These are phyloP conservation scores for Alternaria gansuensis DNA, from an alignment of 2,329 filamentous ascomycete species.

Conservation along the genomic window DNA sequence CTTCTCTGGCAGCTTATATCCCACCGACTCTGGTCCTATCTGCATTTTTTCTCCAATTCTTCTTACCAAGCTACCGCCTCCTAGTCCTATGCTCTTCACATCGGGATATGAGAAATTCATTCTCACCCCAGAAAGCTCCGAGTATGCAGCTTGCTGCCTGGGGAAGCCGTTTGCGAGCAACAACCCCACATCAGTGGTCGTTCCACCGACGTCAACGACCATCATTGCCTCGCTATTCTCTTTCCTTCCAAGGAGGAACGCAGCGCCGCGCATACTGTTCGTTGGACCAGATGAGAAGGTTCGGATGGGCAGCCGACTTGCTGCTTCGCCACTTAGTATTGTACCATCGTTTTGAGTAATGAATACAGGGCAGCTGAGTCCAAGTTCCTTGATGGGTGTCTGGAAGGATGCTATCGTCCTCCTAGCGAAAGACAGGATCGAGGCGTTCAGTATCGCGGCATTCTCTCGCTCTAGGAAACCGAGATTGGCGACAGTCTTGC, in stretches of 20 bases:
- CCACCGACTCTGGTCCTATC: constrained; percentile 70
- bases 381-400: constrained; percentile 56
- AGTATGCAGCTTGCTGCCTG: constrained; percentile 69
- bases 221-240: constrained; percentile 60
- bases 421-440: constrained; percentile 58
- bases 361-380: constrained; percentile 59
- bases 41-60: constrained; percentile 52
- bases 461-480: constrained; percentile 63
- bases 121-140: constrained; percentile 68
- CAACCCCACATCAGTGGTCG: constrained; percentile 70
- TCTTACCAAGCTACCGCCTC: constrained; percentile 66
- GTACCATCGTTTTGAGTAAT: constrained; percentile 64
- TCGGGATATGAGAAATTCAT: constrained; percentile 67
- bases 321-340: constrained; percentile 58
- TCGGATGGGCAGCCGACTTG: constrained; percentile 59
- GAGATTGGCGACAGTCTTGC: constrained; percentile 61
- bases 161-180: constrained; percentile 70
- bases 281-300: constrained; percentile 63
- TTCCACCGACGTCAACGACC: constrained; percentile 73
- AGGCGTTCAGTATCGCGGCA: constrained; percentile 61
- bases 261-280: constrained; percentile 63
- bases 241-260: constrained; percentile 50
- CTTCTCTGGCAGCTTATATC: constrained; percentile 64
- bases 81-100: constrained; percentile 67
- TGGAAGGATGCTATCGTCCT: constrained; percentile 59